Conservation (phyloP, 768 basidiomycete genomes). For the Suillus spraguei region DNA sequence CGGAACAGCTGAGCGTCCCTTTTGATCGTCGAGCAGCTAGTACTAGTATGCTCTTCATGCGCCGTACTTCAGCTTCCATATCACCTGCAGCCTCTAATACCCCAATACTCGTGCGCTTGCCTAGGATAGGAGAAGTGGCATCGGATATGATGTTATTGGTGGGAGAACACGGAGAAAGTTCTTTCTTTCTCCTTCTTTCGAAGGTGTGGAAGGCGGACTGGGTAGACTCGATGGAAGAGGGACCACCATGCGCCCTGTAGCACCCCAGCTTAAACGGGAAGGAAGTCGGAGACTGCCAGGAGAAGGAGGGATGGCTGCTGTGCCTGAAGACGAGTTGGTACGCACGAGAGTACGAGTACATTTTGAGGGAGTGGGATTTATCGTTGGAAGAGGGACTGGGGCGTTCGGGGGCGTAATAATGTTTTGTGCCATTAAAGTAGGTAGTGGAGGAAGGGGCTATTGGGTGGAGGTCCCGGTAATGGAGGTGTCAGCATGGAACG, state of each 20-base stretch:
- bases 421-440: slow-evolving; percentile 7
- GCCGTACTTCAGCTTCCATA: slow-evolving; percentile 7
- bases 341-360: slow-evolving; percentile 24
- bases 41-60: slow-evolving; percentile 35
- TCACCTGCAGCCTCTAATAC: slow-evolving; percentile 33
- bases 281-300: slow-evolving; percentile 35
- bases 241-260: slow-evolving; percentile 22
- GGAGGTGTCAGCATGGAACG: slow-evolving; percentile 30
- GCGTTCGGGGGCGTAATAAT: neutral
- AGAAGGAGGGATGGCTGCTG: slow-evolving; percentile 18
- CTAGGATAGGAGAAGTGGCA: neutral
- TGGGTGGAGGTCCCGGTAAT: slow-evolving; percentile 29
- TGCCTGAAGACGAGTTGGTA: neutral
- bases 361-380: slow-evolving; percentile 24
- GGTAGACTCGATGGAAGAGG: slow-evolving; percentile 19
- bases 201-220: slow-evolving; percentile 34
- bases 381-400: neutral
- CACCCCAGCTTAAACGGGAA: slow-evolving; percentile 34
- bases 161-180: slow-evolving; percentile 7
- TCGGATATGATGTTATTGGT: slow-evolving; percentile 6
- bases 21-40: slow-evolving; percentile 29
- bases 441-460: slow-evolving; percentile 31
- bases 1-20: slow-evolving; percentile 17
- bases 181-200: slow-evolving; percentile 18
- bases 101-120: slow-evolving; percentile 28